Conservation (phyloP, 208 protist species). For the Trichomonas tenax region DNA sequence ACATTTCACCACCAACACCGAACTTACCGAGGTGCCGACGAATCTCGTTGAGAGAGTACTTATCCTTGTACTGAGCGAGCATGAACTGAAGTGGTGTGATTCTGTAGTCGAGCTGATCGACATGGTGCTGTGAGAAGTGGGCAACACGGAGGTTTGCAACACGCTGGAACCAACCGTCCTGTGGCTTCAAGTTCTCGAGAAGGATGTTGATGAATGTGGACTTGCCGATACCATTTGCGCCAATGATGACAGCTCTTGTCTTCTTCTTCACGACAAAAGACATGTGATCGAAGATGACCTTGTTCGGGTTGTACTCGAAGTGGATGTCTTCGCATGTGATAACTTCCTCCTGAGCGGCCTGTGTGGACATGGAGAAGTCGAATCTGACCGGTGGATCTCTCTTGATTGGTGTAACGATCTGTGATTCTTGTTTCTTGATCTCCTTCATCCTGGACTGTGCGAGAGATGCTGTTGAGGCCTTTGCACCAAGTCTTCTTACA, state of each 20-base stretch:
- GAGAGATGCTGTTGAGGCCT: slow-evolving; percentile 38
- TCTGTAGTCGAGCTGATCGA: slow-evolving; percentile 32
- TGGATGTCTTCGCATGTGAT: not conserved
- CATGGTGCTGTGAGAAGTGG: slow-evolving; percentile 36
- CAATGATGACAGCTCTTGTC: not conserved
- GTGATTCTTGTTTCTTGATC: slow-evolving; percentile 40
- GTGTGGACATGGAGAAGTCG: not conserved
- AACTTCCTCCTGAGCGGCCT: not conserved
- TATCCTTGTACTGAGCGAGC: not conserved
- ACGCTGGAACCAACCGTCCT: not conserved
- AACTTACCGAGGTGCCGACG: not conserved
- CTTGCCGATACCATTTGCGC: slow-evolving; percentile 30
- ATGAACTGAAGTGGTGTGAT: slow-evolving; percentile 29
- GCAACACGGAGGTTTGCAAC: slow-evolving; percentile 25
- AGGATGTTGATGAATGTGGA: slow-evolving; percentile 30
- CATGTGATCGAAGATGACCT: not conserved
- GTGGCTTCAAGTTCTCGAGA: slow-evolving; percentile 3
- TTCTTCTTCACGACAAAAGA: not conserved
- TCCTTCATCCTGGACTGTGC: slow-evolving; percentile 49
- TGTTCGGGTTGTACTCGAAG: not conserved
- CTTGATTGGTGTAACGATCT: not conserved
- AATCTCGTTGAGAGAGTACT: not conserved
- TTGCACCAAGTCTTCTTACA: slow-evolving; percentile 26
- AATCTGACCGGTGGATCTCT: not conserved
- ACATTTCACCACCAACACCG: slow-evolving; percentile 22